Evolutionary conservation across 805 yeast species (phyloP), one percentile per base, ranked within the genome.

Genomic region (Schwanniomyces sp.): DNA sequence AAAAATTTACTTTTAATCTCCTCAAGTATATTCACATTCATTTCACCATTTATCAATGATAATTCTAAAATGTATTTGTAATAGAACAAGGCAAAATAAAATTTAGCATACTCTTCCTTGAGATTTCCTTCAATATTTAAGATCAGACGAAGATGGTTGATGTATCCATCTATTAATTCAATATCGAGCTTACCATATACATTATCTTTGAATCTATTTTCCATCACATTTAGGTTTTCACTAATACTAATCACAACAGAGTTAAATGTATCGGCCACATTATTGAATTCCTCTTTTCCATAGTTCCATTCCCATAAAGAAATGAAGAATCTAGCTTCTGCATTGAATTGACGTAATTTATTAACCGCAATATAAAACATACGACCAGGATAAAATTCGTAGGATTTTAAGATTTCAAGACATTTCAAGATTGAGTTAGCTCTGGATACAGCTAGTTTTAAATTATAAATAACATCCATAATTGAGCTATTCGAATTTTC

Each of bases 291-390:
- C 26, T 50, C 41, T n/a, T 28, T 41, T 5, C 40, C 45, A 37
- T 44, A 45, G 29, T 50, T 52, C 34, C 40, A 50, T 27, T 52
- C 49, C 55, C 55, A 52, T 25, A 52, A 43, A 12, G 34, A 41
- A 24, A 41, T 41, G 17, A 32, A 32, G 7, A 32, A 32, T 5
- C 14, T 12, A 18, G 17, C 16, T 28, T 28, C 43, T 17, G 16
- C 14, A 8, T 28, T 40, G 16, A 40, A 32, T 5, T 32, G 36
- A 7, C 17, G 18, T 32, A 32, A 32, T 16, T 32, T 32, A 16
- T 32, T 14, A 7, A 32, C 8, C 21, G 17, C 17, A 10, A 18
- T 32, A 16, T 32, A 32, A 16, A 4, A 32, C 9, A 32, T 5
- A 10, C 21, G 18, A 2, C 11, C 21, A 14, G 36, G 36, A 16